Evolutionary conservation across 2,329 filamentous ascomycete species (phyloP).

Genomic region (Pyricularia grisea): DNA sequence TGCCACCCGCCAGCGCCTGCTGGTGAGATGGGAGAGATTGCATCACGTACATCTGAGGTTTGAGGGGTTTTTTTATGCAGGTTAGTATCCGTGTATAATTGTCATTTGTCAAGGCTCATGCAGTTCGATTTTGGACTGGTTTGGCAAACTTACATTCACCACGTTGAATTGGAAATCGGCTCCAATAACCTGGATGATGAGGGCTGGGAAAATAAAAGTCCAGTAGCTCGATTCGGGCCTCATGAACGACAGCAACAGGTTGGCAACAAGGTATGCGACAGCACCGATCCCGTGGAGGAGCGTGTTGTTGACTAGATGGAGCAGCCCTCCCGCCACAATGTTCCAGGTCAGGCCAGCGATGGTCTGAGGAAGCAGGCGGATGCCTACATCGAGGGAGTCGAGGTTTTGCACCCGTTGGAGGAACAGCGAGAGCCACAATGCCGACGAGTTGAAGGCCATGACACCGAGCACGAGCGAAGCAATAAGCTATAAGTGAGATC

Average conservation of each 20-base stretch:
- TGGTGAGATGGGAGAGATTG: slow-evolving; percentile 52
- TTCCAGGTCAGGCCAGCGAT: slow-evolving; percentile 55
- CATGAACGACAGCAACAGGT: slow-evolving; percentile 48
- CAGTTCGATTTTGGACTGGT: not conserved
- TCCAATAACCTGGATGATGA: slow-evolving; percentile 53
- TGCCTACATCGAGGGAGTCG: slow-evolving; percentile 47
- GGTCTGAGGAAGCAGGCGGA: slow-evolving; percentile 56
- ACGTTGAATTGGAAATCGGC: slow-evolving; percentile 65
- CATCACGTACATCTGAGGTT: slow-evolving; percentile 55
- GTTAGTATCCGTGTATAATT: not conserved
- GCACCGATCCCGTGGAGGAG: slow-evolving; percentile 42
- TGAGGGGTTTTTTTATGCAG: slow-evolving; percentile 1
- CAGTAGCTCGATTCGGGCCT: slow-evolving; percentile 48
- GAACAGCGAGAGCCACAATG: slow-evolving; percentile 57
- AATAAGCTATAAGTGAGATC: slow-evolving; percentile 33
- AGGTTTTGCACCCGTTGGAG: slow-evolving; percentile 48
- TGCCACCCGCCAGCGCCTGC: slow-evolving; percentile 56
- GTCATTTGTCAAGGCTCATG: not conserved
- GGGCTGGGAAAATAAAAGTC: slow-evolving; percentile 53
- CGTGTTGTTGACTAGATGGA: slow-evolving; percentile 57
- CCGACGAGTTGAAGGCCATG: slow-evolving; percentile 49
- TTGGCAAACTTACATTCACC: slow-evolving; percentile 42
- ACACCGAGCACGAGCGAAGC: slow-evolving; percentile 48
- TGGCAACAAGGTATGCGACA: slow-evolving; percentile 26
- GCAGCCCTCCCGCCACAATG: slow-evolving; percentile 48